Base-by-base conservation (phyloP, 2,329 filamentous ascomycete genomes). In the Fusarium sp. region DNA sequence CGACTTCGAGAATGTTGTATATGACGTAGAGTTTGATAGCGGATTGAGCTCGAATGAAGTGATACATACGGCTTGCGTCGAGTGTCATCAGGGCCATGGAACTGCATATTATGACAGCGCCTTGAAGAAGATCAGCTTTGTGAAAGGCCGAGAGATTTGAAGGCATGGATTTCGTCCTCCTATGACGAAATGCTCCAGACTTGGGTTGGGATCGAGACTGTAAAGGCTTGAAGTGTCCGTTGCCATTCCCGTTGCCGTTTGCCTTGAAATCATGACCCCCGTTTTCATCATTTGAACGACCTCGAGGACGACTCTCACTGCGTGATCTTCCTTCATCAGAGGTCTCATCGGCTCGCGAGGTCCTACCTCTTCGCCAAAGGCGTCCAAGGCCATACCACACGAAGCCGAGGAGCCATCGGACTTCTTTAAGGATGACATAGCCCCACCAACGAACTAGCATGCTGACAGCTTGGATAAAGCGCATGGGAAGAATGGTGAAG, bases 11-110 rank as follows among this genome's bases (percentile, higher is more conserved):
- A 38, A 98, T 94, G 79, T 99, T 99, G 86, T 97, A 99, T 62
- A 99, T 98, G 67, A 99, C 96, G 81, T 99, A 99, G 16, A 99
- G 88, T 81, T 99, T 99, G 84, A 99, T 98, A 12, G 96, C 95
- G 4, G 95, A 96, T 82, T 99, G 96, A 1, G 95, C 96, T 52
- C 96, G 92, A 77, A 99, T 97, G 78, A 95, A 95, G 81, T 99
- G 96, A 79, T 99, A 99, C 94, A 98, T 98, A 58, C 95, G 91
- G 80, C 95, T 98, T 10, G 96, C 96, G 80, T 99, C 97, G 50
- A 99, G 92, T 30, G 90, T 92, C 91, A 97, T 96, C 57, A 99
- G 86, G 19, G 96, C 90, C 58, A 93, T 86, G 76, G 94, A 97
- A 79, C 94, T 98, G 78, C 90, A 91, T 54, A 98, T 89, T 69